phyloP scores from a whole-genome alignment of 495 filamentous ascomycete genomes.

The Pseudoneurospora amorphoporcata region DNA sequence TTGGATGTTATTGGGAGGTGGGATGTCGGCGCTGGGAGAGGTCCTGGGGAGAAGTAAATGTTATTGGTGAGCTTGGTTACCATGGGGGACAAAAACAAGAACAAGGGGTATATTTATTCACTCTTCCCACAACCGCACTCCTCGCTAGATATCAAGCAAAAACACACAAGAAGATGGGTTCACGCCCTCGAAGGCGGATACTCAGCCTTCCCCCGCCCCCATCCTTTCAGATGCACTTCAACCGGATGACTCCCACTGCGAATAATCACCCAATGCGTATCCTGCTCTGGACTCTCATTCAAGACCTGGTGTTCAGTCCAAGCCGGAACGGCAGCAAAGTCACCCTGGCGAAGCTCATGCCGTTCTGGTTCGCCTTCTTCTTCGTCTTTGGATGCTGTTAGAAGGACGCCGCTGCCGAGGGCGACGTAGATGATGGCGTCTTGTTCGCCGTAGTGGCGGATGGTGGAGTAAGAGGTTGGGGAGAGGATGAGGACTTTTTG shows the following conservation, averaged over 20 bases:
- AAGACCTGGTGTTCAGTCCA: conserved; percentile 57
- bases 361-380: conserved; percentile 31
- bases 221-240: conserved; percentile 47
- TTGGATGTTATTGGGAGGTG: conserved; percentile 25
- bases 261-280: conserved; percentile 50
- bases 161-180: not conserved
- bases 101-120: not conserved
- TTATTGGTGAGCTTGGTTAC: not conserved
- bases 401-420: conserved; percentile 30
- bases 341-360: conserved; percentile 45
- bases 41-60: conserved; percentile 26
- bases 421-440: conserved; percentile 38
- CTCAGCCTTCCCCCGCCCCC: conserved; percentile 36
- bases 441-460: conserved; percentile 41
- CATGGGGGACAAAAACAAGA: not conserved
- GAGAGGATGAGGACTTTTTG: conserved; percentile 34
- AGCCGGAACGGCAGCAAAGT: conserved; percentile 55
- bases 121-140: not conserved
- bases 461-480: conserved; percentile 28
- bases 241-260: conserved; percentile 46
- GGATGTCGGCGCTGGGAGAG: not conserved
- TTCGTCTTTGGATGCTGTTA: conserved; percentile 25
- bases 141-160: not conserved
- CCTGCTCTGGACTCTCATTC: conserved; percentile 47
- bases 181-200: not conserved